Base-by-base conservation (phyloP, 2,329 filamentous ascomycete genomes). In the Colletotrichum sp. region DNA sequence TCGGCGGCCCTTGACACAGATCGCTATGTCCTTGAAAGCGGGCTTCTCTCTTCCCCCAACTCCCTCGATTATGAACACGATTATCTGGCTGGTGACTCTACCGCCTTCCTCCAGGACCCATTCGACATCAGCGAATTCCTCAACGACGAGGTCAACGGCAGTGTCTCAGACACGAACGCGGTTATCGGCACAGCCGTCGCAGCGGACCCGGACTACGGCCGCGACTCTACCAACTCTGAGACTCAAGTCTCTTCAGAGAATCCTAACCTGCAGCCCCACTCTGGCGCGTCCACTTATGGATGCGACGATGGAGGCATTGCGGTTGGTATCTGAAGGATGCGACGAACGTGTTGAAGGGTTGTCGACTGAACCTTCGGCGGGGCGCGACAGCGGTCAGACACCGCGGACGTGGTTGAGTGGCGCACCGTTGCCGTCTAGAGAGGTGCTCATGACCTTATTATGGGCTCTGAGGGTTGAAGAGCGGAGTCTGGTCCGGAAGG, bases 1-100 rank as follows among this genome's bases (percentile, higher is more conserved):
- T 90, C 92, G 92, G 87, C 89, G 90, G 83, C 90, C 94, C 86
- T 86, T 95, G 89, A 92, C 85, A 84, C 92, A 92, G 91, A 95
- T 95, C 87, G 90, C 92, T 91, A 91, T 89, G 88, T 94, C 93
- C 87, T 93, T 93, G 92, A 95, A 90, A 91, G 91, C 89, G 90
- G 91, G 90, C 89, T 95, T 91, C 89, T 93, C 90, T 89, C 93
- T 95, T 90, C 92, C 87, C 88, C 93, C 93, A 87, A 92, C 88
- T 88, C 90, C 86, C 87, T 89, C 88, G 85, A 88, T 92, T 86
- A 89, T 92, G 90, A 92, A 87, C 89, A 91, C 90, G 88, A 92
- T 93, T 87, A 91, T 93, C 73, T 93, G 90, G 90, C 83, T 92
- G 85, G 89, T 91, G 87, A 93, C 91, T 82, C 87, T 86, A 76